A percentile compares a stretch with the other conserved stretches of the same genome.
phyloP scores from a whole-genome alignment of 1,284 basidiomycete genomes.

The Rhodotorula sp. region DNA sequence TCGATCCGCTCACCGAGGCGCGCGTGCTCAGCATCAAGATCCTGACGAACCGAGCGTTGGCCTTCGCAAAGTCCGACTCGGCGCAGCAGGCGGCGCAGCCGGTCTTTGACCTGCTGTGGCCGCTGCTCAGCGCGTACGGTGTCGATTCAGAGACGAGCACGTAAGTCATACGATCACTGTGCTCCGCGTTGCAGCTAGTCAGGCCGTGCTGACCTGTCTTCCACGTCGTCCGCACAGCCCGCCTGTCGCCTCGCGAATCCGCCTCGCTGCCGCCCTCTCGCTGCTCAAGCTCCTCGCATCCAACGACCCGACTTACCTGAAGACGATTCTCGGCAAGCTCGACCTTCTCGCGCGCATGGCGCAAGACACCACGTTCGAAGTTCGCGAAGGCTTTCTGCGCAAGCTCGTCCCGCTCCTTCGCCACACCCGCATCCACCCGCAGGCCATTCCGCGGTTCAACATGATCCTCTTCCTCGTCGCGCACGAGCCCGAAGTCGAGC shows the following conservation, averaged over 20 bases:
- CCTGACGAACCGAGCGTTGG: constrained; percentile 72
- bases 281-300: constrained; percentile 73
- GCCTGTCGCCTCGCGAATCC: constrained; percentile 55
- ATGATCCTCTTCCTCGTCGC: constrained; percentile 83
- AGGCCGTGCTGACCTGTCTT: not conserved
- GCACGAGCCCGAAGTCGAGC: constrained; percentile 85
- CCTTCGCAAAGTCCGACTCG: constrained; percentile 58
- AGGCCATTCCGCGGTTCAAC: constrained; percentile 70
- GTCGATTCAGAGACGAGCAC: constrained; percentile 3
- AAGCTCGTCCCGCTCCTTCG: constrained; percentile 68
- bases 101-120: constrained; percentile 70
- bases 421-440: constrained; percentile 49
- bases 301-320: constrained; percentile 59
- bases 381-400: constrained; percentile 73
- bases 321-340: constrained; percentile 24
- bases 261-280: constrained; percentile 77
- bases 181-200: too few relatives aligned
- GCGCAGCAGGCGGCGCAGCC: constrained; percentile 69
- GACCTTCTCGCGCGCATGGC: constrained; percentile 36
- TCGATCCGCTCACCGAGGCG: constrained; percentile 59
- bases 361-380: constrained; percentile 79
- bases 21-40: constrained; percentile 76
- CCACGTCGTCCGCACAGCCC: constrained; percentile 15
- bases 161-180: too few relatives aligned
- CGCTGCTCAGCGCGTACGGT: constrained; percentile 59